These are phyloP conservation scores for Arthrobotrys iridis DNA, from an alignment of 2,329 filamentous ascomycete species.

Conservation along the genomic window DNA sequence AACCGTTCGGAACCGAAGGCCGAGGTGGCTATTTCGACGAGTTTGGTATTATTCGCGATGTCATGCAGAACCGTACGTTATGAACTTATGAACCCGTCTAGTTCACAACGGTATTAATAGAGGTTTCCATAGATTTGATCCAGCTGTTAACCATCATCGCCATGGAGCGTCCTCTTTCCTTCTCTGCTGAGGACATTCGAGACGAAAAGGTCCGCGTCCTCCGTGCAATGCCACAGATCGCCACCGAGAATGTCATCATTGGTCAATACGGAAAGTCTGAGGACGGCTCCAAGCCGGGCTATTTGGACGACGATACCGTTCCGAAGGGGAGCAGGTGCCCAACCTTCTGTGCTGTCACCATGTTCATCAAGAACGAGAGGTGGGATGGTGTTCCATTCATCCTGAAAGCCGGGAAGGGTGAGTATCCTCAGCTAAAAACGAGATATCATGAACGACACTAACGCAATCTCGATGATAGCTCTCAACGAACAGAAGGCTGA, in stretches of 20 bases:
- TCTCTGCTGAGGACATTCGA: constrained; percentile 96
- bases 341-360: constrained; percentile 96
- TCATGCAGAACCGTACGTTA: constrained; percentile 91
- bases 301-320: constrained; percentile 98
- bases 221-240: constrained; percentile 89
- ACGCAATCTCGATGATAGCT: constrained; percentile 64
- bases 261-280: constrained; percentile 97
- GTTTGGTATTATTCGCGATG: constrained; percentile 98
- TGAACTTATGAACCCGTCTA: background rate
- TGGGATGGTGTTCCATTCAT: constrained; percentile 99
- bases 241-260: constrained; percentile 99
- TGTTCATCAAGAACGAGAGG: constrained; percentile 99
- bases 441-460: constrained; percentile 54
- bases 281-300: constrained; percentile 93
- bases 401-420: constrained; percentile 93
- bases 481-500: constrained; percentile 99
- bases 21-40: constrained; percentile 99
- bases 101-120: background rate
- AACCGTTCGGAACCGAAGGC: constrained; percentile 97
- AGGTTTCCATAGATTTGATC: constrained; percentile 72
- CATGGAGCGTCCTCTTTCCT: constrained; percentile 98
- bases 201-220: constrained; percentile 98
- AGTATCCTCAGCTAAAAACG: constrained; percentile 21
- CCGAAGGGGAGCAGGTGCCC: constrained; percentile 97
- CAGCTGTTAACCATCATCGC: constrained; percentile 95